Percentiles rank a stretch among this genome's conserved stretches.
Evolutionary conservation across 1,284 basidiomycete genomes (phyloP).

Genomic region (Chalciporus sp.): DNA sequence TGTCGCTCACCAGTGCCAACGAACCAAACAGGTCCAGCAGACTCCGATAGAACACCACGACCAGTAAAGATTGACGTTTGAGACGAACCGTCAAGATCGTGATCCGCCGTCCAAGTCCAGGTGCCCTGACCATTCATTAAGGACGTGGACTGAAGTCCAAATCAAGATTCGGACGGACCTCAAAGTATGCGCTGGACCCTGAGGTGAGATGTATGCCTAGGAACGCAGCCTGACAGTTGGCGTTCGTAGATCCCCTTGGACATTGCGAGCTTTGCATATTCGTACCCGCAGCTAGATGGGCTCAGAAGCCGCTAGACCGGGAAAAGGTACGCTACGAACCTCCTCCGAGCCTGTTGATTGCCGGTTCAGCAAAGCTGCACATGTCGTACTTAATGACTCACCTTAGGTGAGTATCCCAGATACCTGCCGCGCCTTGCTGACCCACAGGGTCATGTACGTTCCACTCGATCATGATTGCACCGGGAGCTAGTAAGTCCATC

Average conservation of each 20-base stretch:
- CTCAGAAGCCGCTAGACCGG: not conserved
- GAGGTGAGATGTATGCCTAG: constrained; percentile 51
- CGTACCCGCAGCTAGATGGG: constrained; percentile 29
- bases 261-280: constrained; percentile 42
- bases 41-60: constrained; percentile 74
- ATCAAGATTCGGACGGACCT: constrained; percentile 40
- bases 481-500: constrained; percentile 37
- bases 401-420: constrained; percentile 64
- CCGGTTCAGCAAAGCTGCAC: not conserved
- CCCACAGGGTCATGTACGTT: constrained; percentile 50
- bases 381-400: constrained; percentile 28
- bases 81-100: constrained; percentile 55
- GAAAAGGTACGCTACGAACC: constrained; percentile 13
- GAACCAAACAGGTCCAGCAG: constrained; percentile 70
- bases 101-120: constrained; percentile 81
- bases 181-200: constrained; percentile 47
- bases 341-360: constrained; percentile 26
- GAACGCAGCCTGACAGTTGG: constrained; percentile 48
- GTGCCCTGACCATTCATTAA: constrained; percentile 42
- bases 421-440: constrained; percentile 50
- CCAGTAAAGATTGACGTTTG: constrained; percentile 67
- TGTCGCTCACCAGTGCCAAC: constrained; percentile 56
- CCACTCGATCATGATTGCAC: constrained; percentile 60
- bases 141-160: constrained; percentile 10
- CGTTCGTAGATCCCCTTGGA: constrained; percentile 30